Evolutionary conservation across 2,329 filamentous ascomycete species (phyloP).

Genomic region (Biscogniauxia mediterranea): DNA sequence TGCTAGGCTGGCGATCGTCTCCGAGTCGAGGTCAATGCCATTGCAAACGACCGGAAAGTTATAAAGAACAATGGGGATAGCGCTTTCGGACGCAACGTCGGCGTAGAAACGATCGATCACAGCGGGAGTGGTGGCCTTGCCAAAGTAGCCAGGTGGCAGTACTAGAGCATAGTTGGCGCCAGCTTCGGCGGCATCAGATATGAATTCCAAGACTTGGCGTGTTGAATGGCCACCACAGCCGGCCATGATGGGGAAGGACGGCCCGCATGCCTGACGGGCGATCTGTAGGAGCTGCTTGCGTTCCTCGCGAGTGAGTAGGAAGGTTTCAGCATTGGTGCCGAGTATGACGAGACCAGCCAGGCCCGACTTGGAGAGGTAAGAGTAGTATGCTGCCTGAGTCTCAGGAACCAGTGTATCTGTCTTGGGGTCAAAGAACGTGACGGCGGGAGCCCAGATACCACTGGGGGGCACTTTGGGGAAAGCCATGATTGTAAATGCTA

Average conservation of each 20-base stretch:
- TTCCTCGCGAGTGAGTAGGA: slow-evolving; percentile 56
- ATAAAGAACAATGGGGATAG: slow-evolving; percentile 62
- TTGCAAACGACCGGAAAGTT: slow-evolving; percentile 70
- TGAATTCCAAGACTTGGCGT: slow-evolving; percentile 59
- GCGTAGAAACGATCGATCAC: slow-evolving; percentile 60
- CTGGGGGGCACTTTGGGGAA: slow-evolving; percentile 31
- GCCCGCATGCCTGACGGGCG: slow-evolving; percentile 53
- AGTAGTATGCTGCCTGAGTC: slow-evolving; percentile 48
- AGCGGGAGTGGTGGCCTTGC: slow-evolving; percentile 55
- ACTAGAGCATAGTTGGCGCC: slow-evolving; percentile 62
- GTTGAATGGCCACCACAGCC: slow-evolving; percentile 65
- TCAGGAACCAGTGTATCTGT: slow-evolving; percentile 46
- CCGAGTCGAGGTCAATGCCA: slow-evolving; percentile 66
- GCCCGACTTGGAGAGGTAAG: slow-evolving; percentile 43
- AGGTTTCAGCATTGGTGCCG: slow-evolving; percentile 38
- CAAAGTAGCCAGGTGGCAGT: slow-evolving; percentile 64
- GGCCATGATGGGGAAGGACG: slow-evolving; percentile 58
- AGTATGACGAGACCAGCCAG: slow-evolving; percentile 34
- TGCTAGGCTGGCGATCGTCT: slow-evolving; percentile 55
- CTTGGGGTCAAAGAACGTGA: slow-evolving; percentile 51
- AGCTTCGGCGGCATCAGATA: slow-evolving; percentile 56
- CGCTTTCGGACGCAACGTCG: slow-evolving; percentile 51
- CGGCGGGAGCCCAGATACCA: slow-evolving; percentile 48
- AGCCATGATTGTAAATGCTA: slow-evolving; percentile 19
- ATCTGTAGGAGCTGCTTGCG: slow-evolving; percentile 53